Conservation (phyloP, 1,284 basidiomycete genomes). For the Ceratobasidium sp. region DNA sequence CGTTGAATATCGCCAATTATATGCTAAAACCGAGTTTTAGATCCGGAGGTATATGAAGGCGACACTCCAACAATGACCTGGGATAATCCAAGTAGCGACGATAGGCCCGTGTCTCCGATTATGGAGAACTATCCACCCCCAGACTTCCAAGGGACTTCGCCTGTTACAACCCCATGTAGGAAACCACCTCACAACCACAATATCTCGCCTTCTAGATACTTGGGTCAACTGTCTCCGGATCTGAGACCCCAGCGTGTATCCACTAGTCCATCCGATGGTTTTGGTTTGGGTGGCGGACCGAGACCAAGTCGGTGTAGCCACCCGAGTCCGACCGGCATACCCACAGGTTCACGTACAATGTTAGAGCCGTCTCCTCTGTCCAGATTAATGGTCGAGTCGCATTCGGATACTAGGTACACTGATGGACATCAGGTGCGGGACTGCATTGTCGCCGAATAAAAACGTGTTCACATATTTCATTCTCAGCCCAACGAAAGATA, state of each 20-base stretch:
- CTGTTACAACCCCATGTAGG: not conserved
- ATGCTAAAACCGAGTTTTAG: not conserved
- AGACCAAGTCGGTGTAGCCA: not conserved
- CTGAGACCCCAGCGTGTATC: not conserved
- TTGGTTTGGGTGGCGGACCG: not conserved
- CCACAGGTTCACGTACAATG: not conserved
- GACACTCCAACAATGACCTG: slow-evolving; percentile 1
- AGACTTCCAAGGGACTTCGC: not conserved
- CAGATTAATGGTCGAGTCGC: not conserved
- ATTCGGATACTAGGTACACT: not conserved
- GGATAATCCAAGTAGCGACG: slow-evolving; percentile 3
- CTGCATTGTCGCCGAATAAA: not conserved
- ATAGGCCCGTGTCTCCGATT: not conserved
- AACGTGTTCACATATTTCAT: not conserved
- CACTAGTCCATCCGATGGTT: too few species aligned
- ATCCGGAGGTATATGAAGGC: not conserved
- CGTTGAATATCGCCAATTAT: too few species aligned
- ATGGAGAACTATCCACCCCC: not conserved
- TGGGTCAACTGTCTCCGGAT: not conserved
- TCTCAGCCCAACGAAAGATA: not conserved
- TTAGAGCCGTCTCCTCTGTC: not conserved
- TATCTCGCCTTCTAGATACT: not conserved
- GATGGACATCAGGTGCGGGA: not conserved
- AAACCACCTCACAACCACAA: not conserved
- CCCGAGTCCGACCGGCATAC: too few species aligned